Evolutionary conservation across 345 rosid genomes (phyloP).

Genomic region (Moricandia moricandioides): DNA sequence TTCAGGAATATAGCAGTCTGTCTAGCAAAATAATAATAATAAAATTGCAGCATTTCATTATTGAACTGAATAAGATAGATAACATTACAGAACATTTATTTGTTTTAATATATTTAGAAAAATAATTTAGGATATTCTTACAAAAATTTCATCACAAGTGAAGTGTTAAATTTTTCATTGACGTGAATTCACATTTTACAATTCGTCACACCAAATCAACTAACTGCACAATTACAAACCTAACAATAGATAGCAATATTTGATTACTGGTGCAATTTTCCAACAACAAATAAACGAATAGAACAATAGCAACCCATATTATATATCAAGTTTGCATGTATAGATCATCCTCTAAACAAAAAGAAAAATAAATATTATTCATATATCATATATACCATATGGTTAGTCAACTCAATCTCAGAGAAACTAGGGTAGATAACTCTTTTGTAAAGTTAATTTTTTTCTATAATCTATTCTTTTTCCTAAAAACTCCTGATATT

Average conservation of each 20-base stretch:
- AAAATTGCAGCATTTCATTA: not conserved
- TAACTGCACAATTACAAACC: not conserved
- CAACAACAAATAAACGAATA: not conserved
- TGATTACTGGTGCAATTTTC: not conserved
- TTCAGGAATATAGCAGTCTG: not conserved
- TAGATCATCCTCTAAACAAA: no score
- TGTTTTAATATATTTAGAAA: not conserved
- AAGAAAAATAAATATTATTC: no score
- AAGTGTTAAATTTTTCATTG: not conserved
- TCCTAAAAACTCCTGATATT: not conserved
- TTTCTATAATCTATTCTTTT: not conserved
- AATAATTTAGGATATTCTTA: no score
- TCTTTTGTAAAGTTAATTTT: not conserved
- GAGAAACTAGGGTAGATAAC: not conserved
- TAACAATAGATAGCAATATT: not conserved
- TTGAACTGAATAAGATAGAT: slow-evolving; percentile 1
- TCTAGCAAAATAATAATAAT: not conserved
- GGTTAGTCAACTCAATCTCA: not conserved
- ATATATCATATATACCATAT: no score
- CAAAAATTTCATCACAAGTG: no score
- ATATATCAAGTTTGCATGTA: no score
- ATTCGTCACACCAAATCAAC: not conserved
- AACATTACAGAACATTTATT: not conserved
- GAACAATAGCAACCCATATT: no score
- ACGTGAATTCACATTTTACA: not conserved